Percentiles rank a stretch among this genome's conserved stretches.
These are phyloP conservation scores for Hanseniaspora lindneri DNA, from an alignment of 805 yeast species.

Conservation along the genomic window DNA sequence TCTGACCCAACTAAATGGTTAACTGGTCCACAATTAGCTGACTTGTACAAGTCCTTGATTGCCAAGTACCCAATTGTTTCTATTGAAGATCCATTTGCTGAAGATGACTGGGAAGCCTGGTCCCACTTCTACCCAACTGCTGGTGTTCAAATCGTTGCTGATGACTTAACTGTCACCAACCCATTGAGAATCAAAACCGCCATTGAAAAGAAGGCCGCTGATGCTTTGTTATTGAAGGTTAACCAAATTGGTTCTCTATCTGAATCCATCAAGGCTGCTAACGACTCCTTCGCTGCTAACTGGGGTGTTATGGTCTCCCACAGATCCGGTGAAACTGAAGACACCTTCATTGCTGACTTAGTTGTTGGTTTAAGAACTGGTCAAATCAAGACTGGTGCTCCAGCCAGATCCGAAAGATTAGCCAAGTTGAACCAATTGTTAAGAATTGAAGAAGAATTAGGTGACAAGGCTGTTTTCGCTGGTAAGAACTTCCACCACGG, in stretches of 20 bases:
- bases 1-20: conserved; percentile 86
- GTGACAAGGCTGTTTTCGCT: conserved; percentile 93
- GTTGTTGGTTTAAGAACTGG: conserved; percentile 96
- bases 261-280: conserved; percentile 94
- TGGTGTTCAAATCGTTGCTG: conserved; percentile 87
- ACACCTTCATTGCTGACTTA: conserved; percentile 94
- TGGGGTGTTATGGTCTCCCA: conserved; percentile 99
- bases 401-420: conserved; percentile 99
- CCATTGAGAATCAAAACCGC: conserved; percentile 88
- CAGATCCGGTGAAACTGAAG: conserved; percentile 99
- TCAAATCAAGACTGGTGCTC: conserved; percentile 99
- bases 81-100: conserved; percentile 97
- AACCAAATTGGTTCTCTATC: conserved; percentile 96
- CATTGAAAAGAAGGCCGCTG: conserved; percentile 90
- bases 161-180: conserved; percentile 98
- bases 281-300: conserved; percentile 86
- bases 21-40: conserved; percentile 76
- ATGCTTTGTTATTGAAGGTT: conserved; percentile 90
- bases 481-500: conserved; percentile 75
- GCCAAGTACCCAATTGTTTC: conserved; percentile 94
- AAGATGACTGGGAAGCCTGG: conserved; percentile 99
- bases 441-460: conserved; percentile 97
- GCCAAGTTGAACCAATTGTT: conserved; percentile 97
- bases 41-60: conserved; percentile 65
- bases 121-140: conserved; percentile 65